Evolutionary conservation across 352 stramenopile genomes (phyloP).

Genomic region (Phytophthora lateralis): DNA sequence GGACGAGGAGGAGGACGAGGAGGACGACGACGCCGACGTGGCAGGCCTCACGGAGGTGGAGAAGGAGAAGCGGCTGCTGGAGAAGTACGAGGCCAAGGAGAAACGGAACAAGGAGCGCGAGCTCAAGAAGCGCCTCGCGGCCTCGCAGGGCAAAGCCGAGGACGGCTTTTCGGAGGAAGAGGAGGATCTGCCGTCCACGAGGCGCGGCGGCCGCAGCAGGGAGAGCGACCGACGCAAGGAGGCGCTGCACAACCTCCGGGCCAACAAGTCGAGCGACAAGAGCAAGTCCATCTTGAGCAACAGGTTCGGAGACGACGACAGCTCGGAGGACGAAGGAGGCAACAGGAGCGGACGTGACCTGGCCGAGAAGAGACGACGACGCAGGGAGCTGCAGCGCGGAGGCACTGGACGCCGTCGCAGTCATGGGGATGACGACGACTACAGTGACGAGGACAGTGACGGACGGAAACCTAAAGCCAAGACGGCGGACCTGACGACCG

Average conservation of each 20-base stretch:
- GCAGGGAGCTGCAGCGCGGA: conserved; percentile 69
- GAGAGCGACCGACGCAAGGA: conserved; percentile 83
- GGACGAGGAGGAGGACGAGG: conserved; percentile 49
- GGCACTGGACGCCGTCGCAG: conserved; percentile 32
- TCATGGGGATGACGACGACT: conserved; percentile 41
- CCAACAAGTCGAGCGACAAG: conserved; percentile 79
- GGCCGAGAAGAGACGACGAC: conserved; percentile 76
- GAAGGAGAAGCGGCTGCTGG: conserved; percentile 86
- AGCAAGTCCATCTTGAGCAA: conserved; percentile 81
- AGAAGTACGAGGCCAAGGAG: conserved; percentile 87
- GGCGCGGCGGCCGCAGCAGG: conserved; percentile 58
- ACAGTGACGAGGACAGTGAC: conserved; percentile 52
- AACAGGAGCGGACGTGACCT: conserved; percentile 55
- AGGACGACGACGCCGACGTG: conserved; percentile 66
- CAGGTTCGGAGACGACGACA: conserved; percentile 65
- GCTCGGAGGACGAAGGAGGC: conserved; percentile 51
- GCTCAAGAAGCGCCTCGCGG: conserved; percentile 80
- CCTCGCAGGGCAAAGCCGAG: conserved; percentile 51
- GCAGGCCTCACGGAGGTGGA: conserved; percentile 83
- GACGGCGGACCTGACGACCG: conserved; percentile 31
- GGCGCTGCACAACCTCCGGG: conserved; percentile 78
- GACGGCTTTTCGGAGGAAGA: conserved; percentile 46
- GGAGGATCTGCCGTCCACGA: conserved; percentile 50
- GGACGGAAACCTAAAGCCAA: conserved; percentile 39
- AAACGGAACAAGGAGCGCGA: conserved; percentile 84